Conservation (phyloP, 2,329 filamentous ascomycete genomes). For the Calonectria multiphialidica region DNA sequence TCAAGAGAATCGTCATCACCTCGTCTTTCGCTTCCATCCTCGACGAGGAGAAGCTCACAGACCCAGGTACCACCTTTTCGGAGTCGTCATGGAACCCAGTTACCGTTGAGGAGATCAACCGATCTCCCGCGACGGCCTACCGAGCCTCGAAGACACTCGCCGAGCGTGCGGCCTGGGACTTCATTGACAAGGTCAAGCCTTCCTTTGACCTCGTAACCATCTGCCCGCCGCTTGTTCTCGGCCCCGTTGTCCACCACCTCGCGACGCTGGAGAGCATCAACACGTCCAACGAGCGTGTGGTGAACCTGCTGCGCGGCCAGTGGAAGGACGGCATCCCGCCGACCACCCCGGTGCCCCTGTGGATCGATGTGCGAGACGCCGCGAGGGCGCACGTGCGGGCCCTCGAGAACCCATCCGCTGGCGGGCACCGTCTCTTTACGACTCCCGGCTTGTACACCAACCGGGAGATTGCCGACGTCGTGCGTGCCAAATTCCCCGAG, state of each 20-base stretch:
- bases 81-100: constrained; percentile 68
- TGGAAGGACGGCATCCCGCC: constrained; percentile 60
- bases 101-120: constrained; percentile 57
- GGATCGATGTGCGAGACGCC: constrained; percentile 69
- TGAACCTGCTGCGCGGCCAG: constrained; percentile 61
- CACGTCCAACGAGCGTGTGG: constrained; percentile 66
- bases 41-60: constrained; percentile 49
- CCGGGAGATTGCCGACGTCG: constrained; percentile 56
- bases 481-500: constrained; percentile 63
- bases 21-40: constrained; percentile 68
- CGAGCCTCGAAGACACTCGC: constrained; percentile 67
- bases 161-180: constrained; percentile 67
- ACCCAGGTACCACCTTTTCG: constrained; percentile 56
- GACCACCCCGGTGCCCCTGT: constrained; percentile 57
- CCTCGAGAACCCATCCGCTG: constrained; percentile 60
- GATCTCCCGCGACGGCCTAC: constrained; percentile 59
- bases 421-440: constrained; percentile 64
- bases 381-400: constrained; percentile 66
- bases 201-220: constrained; percentile 65
- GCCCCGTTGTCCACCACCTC: constrained; percentile 64
- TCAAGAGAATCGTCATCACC: constrained; percentile 78
- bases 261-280: constrained; percentile 60
- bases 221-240: constrained; percentile 67
- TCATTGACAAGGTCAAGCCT: constrained; percentile 57
- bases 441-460: constrained; percentile 62